Evolutionary conservation across 2,329 filamentous ascomycete genomes (phyloP).

Genomic region (Ophiocordyceps camponoti-saundersi): DNA sequence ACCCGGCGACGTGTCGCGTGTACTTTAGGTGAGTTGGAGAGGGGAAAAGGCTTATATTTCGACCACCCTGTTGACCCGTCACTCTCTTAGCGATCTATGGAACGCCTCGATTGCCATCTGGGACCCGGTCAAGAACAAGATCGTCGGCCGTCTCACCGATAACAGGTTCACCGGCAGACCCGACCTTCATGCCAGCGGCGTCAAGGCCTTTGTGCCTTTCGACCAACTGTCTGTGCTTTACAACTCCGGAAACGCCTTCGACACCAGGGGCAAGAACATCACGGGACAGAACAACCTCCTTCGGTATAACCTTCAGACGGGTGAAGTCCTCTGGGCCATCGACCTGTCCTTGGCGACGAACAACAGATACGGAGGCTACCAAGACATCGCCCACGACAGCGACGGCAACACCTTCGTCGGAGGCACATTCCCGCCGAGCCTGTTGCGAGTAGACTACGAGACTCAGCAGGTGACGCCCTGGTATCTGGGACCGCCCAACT

Average conservation of each 20-base stretch:
- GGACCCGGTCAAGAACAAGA: constrained; percentile 5
- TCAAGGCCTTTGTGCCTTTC: constrained; percentile 14
- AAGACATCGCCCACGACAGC: constrained; percentile 20
- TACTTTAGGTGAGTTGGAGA: constrained; percentile 5
- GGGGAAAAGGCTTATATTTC: no score
- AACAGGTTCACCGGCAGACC: constrained; percentile 10
- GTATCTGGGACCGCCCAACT: constrained; percentile 1
- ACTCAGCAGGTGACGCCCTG: constrained; percentile 12
- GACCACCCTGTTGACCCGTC: neutral
- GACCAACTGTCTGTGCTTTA: constrained; percentile 11
- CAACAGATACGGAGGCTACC: constrained; percentile 18
- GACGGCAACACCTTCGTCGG: constrained; percentile 19
- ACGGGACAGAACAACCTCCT: constrained; percentile 18
- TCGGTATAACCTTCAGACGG: constrained; percentile 13
- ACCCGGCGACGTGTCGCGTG: constrained; percentile 5
- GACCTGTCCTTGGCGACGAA: constrained; percentile 13
- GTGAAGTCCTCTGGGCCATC: constrained; percentile 13
- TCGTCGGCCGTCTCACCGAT: constrained; percentile 10
- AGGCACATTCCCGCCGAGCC: constrained; percentile 18
- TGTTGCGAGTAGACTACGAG: constrained; percentile 15
- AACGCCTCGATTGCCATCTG: neutral
- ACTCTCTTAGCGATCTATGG: neutral
- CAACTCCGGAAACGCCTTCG: constrained; percentile 16
- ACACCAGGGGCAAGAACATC: constrained; percentile 11
- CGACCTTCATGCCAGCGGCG: constrained; percentile 10